Evolutionary conservation across 768 basidiomycete genomes (phyloP), one percentile per base, ranked within the genome.

Genomic region (Tylopilus vinaceipallidus): DNA sequence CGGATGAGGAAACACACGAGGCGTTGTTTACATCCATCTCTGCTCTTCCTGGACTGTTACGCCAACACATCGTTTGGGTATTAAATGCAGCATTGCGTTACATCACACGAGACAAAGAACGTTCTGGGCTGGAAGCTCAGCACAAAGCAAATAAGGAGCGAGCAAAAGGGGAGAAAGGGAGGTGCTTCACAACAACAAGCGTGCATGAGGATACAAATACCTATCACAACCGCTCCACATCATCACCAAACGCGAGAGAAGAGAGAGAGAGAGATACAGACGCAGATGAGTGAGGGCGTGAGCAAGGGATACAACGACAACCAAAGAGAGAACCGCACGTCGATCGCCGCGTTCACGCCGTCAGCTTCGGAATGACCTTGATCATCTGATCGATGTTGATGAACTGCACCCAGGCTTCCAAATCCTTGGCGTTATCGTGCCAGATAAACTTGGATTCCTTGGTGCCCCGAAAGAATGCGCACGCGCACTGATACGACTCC

Each of bases 331-430:
- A 14, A 16, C 20, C 4, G 16, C 20, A 38, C 20, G 38, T 20
- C 38, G 23, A 11, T n/a, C 23, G 23, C 38, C 38, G 3, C 30
- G 5, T 80, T 37, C 55, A 67, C n/a, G 87, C 86, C 37, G 76
- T 79, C 47, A 90, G 69, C 66, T 89, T 90, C 17, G 83, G 82
- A 16, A 87, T 79, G 52, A 90, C 87, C 58, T 86, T 86, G 64
- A 88, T 74, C 73, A 91, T 80, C 68, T 89, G 84, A 69, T 90
- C 86, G 49, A 90, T 82, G 52, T 83, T 86, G 59, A 91, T 82
- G 58, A 90, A 91, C 69, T 91, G 88, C 13, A 91, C 86, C 87
- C 88, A 90, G 29, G 76, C 79, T 61, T 86, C 85, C 52, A 91
- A 64, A 38, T 88, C 81, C 58, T 83, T 81, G 35, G 73, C 66